phyloP scores from a whole-genome alignment of 2,329 filamentous ascomycete species.

The Dryadomyces quercivorus region DNA sequence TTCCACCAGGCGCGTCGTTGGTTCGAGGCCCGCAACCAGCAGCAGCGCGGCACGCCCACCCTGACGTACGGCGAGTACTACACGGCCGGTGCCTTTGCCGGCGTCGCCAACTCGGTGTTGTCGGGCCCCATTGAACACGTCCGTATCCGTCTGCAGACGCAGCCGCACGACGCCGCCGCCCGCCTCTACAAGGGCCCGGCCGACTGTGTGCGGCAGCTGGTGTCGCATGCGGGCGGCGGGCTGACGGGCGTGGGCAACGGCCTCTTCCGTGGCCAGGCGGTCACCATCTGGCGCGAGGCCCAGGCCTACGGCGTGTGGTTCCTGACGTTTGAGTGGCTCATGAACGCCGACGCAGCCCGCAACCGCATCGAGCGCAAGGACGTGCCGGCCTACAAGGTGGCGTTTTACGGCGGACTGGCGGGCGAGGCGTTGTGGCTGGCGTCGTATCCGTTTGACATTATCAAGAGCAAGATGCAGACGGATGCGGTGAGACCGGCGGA shows the following conservation, averaged over 20 bases:
- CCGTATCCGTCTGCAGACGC: conserved; percentile 88
- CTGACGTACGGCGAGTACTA: conserved; percentile 84
- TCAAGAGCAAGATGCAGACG: conserved; percentile 99
- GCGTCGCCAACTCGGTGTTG: conserved; percentile 76
- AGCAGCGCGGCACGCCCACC: conserved; percentile 24
- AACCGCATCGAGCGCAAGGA: conserved; percentile 66
- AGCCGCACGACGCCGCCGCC: conserved; percentile 66
- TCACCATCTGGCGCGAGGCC: conserved; percentile 80
- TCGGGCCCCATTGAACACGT: conserved; percentile 94
- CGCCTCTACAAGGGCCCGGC: conserved; percentile 73
- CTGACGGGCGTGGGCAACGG: conserved; percentile 45
- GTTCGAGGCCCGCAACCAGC: conserved; percentile 63
- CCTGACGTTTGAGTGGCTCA: conserved; percentile 85
- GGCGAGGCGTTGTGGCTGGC: conserved; percentile 88
- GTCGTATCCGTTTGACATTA: conserved; percentile 90
- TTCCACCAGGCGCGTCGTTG: conserved; percentile 86
- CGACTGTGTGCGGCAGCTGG: conserved; percentile 83
- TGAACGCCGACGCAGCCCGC: conserved; percentile 76
- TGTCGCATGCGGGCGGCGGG: conserved; percentile 42
- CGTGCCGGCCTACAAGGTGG: conserved; percentile 74
- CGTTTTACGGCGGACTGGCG: conserved; percentile 82
- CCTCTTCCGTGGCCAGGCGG: conserved; percentile 75
- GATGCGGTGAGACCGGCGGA: conserved; percentile 64
- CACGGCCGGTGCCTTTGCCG: conserved; percentile 79
- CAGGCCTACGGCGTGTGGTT: conserved; percentile 97